Evolutionary conservation across 176 grass and related monocot species (phyloP).

Genomic region (Hsuehochloa calcarea): DNA sequence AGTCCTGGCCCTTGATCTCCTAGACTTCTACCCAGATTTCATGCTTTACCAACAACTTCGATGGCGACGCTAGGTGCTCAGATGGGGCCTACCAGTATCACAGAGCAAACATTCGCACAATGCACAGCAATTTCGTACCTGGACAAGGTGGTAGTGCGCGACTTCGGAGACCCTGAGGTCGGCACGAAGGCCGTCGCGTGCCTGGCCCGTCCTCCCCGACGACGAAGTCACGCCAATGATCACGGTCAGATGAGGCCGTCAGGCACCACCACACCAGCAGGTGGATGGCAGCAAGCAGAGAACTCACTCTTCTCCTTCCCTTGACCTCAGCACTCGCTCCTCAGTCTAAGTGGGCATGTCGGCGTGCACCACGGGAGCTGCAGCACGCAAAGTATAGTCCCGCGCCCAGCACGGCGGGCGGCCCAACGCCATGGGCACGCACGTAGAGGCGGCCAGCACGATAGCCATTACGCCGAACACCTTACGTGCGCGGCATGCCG

Average conservation of each 20-base stretch:
- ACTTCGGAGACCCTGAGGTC: constrained; percentile 4
- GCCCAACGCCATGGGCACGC: not conserved
- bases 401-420: not conserved
- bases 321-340: not conserved
- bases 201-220: not conserved
- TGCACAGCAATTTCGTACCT: not conserved
- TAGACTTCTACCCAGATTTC: not conserved
- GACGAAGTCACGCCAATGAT: not conserved
- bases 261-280: not conserved
- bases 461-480: not conserved
- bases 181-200: not conserved
- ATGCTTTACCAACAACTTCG: not conserved
- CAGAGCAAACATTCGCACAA: not conserved
- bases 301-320: not conserved
- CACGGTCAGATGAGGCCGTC: not conserved
- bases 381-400: not conserved
- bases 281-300: not conserved
- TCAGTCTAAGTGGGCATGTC: constrained; percentile 6
- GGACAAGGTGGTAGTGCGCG: not conserved
- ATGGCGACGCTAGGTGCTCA: not conserved
- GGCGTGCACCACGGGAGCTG: not conserved
- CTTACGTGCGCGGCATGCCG: not conserved
- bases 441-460: not conserved
- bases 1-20: not conserved
- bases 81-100: not conserved